Percentiles rank a stretch among this genome's conserved stretches.
Evolutionary conservation across 2,329 filamentous ascomycete genomes (phyloP).

Genomic region (Microdochium paspali): DNA sequence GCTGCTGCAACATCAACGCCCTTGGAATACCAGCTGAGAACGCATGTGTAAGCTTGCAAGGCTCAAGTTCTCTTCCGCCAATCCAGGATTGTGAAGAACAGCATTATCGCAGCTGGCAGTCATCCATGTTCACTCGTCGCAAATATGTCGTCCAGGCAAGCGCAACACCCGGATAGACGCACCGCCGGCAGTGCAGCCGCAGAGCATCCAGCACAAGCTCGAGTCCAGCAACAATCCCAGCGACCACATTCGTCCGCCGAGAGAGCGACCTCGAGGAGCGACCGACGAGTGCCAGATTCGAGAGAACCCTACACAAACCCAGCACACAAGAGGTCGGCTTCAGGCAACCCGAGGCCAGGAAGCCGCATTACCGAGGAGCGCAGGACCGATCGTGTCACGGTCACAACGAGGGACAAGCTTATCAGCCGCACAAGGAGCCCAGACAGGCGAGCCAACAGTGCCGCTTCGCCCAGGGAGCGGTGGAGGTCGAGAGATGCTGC

Average conservation of each 20-base stretch:
- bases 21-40: background rate
- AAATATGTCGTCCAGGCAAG: conserved; percentile 25
- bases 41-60: background rate
- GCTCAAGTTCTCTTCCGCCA: no score
- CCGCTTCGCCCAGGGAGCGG: conserved; percentile 18
- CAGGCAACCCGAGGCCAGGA: conserved; percentile 42
- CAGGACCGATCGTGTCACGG: conserved; percentile 45
- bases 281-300: conserved; percentile 20
- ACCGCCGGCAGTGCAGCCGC: conserved; percentile 26
- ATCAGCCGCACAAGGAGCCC: conserved; percentile 51
- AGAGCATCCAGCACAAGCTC: conserved; percentile 4
- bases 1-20: background rate
- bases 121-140: conserved; percentile 1
- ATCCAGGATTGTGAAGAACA: background rate
- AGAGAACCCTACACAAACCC: conserved; percentile 22
- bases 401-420: conserved; percentile 55
- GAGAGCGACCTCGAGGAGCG: conserved; percentile 22
- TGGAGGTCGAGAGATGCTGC: conserved; percentile 26
- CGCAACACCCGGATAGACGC: conserved; percentile 29
- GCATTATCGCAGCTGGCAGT: background rate
- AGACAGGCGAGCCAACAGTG: conserved; percentile 28
- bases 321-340: conserved; percentile 48
- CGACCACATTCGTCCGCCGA: conserved; percentile 10
- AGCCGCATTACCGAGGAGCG: conserved; percentile 42
- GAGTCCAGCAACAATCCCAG: conserved; percentile 6